phyloP scores from a whole-genome alignment of 2,329 filamentous ascomycete species.

The Tolypocladium tropicale region DNA sequence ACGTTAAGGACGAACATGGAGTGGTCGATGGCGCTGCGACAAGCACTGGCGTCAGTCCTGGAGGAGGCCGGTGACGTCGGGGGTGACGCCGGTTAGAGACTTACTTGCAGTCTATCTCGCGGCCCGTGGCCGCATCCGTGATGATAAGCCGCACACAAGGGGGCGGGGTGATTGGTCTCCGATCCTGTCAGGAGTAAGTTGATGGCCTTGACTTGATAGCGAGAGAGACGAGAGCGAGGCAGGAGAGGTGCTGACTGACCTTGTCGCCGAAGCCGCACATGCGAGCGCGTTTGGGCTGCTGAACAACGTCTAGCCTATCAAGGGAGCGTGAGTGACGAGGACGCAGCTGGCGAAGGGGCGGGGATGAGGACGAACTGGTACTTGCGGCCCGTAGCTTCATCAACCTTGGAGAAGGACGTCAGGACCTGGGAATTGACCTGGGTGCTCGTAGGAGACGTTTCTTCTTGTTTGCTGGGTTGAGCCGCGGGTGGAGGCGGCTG shows the following conservation, averaged over 20 bases:
- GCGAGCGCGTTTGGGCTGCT: constrained; percentile 84
- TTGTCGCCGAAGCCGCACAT: constrained; percentile 99
- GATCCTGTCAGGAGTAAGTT: constrained; percentile 49
- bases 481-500: constrained; percentile 3
- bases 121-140: constrained; percentile 60
- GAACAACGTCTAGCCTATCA: constrained; percentile 64
- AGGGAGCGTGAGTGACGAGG: not conserved
- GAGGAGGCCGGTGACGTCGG: not conserved
- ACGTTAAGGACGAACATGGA: constrained; percentile 49
- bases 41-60: not conserved
- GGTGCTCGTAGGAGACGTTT: constrained; percentile 9
- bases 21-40: constrained; percentile 24
- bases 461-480: constrained; percentile 13
- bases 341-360: constrained; percentile 9
- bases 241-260: constrained; percentile 35
- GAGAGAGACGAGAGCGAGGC: not conserved
- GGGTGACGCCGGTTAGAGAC: constrained; percentile 19
- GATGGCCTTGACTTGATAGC: not conserved
- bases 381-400: constrained; percentile 21
- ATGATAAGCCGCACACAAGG: constrained; percentile 83
- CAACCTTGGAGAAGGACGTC: constrained; percentile 21
- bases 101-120: constrained; percentile 77
- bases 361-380: constrained; percentile 18
- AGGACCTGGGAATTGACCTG: constrained; percentile 8
- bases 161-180: constrained; percentile 88